Conservation (phyloP, 495 filamentous ascomycete species). For the Cairneyella variabilis region DNA sequence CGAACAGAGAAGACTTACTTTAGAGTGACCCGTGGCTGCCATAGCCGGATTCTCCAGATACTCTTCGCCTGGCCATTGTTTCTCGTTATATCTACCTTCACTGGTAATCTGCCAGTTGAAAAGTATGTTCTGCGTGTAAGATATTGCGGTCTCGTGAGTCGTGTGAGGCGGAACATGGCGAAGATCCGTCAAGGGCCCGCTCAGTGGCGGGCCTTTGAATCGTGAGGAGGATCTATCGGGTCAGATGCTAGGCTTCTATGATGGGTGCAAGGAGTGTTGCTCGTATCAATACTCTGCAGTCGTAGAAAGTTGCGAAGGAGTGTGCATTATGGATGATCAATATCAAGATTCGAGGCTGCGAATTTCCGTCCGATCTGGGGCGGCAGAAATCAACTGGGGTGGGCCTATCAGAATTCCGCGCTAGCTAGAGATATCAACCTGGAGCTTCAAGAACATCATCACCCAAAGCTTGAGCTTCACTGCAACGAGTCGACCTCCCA, state of each 20-base stretch:
- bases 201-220: constrained; percentile 6
- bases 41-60: constrained; percentile 18
- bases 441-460: too few species aligned
- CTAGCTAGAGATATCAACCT: too few species aligned
- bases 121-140: constrained; percentile 11
- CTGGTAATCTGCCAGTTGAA: constrained; percentile 22
- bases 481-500: constrained; percentile 1
- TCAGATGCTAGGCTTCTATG: too few species aligned
- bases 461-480: constrained; percentile 17
- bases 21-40: neutral
- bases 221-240: neutral
- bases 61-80: constrained; percentile 3
- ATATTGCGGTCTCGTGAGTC: too few species aligned
- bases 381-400: too few species aligned
- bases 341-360: too few species aligned
- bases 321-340: too few species aligned
- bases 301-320: too few species aligned
- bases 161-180: constrained; percentile 18
- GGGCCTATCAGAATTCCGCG: too few species aligned
- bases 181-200: constrained; percentile 11
- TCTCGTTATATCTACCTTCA: constrained; percentile 10
- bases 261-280: neutral
- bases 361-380: too few species aligned
- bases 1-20: constrained; percentile 13
- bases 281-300: too few species aligned